Evolutionary conservation across 352 stramenopile genomes (phyloP), one percentile per base, ranked within the genome.

Genomic region (Globisporangium carolinianum): DNA sequence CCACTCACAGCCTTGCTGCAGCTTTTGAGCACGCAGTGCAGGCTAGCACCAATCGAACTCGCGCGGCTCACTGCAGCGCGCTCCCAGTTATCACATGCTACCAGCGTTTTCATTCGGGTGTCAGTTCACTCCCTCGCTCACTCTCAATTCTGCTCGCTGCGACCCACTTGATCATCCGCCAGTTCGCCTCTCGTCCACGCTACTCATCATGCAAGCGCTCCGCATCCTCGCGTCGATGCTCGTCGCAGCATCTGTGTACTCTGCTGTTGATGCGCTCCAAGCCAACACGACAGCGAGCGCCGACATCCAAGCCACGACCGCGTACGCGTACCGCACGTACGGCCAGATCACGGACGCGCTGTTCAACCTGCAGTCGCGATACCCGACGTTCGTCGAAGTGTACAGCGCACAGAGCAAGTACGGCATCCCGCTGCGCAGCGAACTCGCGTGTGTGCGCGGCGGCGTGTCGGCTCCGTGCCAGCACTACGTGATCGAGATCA

Each of bases 401-500:
- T 91, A 89, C 62, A 84, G 70, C 24, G 86, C 86, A 6, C 86
- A 94, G 53, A 72, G 89, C 57, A 76, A 76, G 61, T 96, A 96
- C 59, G 71, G 67, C 1, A 60, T 94, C 7, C 76, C 81, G 5
- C 68, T 73, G 5, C 69, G 64, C 3, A 66, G 62, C 24, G 79
- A 87, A 57, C 58, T 91, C 4, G 41, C 70, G 47, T 89, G 82
- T 55, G 74, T 62, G 14, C 67, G 75, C 46, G 70, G 65, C 9
- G 69, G 72, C 9, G 50, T 65, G 18, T 72, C 58, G 3, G 66
- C 65, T 36, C 68, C 76, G 3, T 94, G 86, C 51, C 68, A 83
- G 49, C 83, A 94, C 55, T 93, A 87, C 55, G 75, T 94, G 37
- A 71, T 96, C 58, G 83, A 89, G 56, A 88, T 96, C 68, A 96